Evolutionary conservation across 2,329 filamentous ascomycete species (phyloP).

Genomic region (Cladophialophora immunda): DNA sequence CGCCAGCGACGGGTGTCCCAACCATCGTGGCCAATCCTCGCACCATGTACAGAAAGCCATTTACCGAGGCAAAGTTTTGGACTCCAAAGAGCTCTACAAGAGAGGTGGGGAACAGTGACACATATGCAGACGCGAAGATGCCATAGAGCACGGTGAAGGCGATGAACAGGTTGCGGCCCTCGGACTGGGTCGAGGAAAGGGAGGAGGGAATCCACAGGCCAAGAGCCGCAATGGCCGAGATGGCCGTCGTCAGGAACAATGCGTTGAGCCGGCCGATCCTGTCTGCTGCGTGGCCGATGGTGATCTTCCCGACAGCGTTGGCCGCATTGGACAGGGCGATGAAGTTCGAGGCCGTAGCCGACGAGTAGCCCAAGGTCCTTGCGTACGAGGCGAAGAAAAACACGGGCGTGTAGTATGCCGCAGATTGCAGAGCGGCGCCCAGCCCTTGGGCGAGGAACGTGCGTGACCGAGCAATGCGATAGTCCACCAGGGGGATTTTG

Average conservation of each 20-base stretch:
- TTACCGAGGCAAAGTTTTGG: conserved; percentile 49
- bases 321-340: conserved; percentile 52
- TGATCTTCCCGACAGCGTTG: conserved; percentile 50
- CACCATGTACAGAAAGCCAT: conserved; percentile 50
- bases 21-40: conserved; percentile 49
- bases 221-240: conserved; percentile 42
- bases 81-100: conserved; percentile 51
- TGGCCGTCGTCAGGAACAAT: conserved; percentile 45
- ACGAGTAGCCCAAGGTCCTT: conserved; percentile 48
- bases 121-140: conserved; percentile 47
- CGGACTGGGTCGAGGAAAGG: conserved; percentile 28
- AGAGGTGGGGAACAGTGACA: conserved; percentile 51
- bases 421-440: conserved; percentile 48
- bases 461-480: conserved; percentile 45
- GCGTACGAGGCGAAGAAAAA: conserved; percentile 52
- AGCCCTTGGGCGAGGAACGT: conserved; percentile 51
- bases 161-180: conserved; percentile 41
- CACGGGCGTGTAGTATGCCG: conserved; percentile 51
- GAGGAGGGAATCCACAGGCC: conserved; percentile 41
- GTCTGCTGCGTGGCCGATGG: conserved; percentile 51
- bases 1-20: conserved; percentile 48
- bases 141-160: conserved; percentile 47
- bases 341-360: conserved; percentile 47
- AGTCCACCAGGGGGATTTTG: conserved; percentile 37
- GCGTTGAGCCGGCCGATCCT: conserved; percentile 51